Evolutionary conservation across 805 yeast genomes (phyloP).

Genomic region (Priceomyces haplophilus): DNA sequence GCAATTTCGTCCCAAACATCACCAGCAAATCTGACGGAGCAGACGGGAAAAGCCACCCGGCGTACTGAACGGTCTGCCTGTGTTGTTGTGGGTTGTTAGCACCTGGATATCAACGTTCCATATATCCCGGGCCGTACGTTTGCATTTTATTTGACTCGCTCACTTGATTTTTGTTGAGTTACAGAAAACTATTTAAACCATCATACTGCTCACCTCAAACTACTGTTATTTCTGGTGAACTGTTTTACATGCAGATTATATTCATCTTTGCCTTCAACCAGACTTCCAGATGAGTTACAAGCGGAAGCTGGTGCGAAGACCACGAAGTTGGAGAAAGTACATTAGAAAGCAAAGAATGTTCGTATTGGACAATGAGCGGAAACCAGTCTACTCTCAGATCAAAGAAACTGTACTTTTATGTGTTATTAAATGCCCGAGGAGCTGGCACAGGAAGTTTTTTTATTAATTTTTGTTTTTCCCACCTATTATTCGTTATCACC

Average conservation of each 20-base stretch:
- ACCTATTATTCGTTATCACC: no score
- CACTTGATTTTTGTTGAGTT: no score
- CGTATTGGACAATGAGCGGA: neutral
- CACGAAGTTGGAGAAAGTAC: neutral
- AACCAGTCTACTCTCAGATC: neutral
- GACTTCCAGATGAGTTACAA: neutral
- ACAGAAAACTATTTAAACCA: no score
- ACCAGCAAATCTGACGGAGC: neutral
- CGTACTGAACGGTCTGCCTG: no score
- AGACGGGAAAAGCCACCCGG: no score
- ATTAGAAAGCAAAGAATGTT: neutral
- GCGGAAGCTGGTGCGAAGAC: no score
- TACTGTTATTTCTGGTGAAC: no score
- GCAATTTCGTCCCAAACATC: neutral
- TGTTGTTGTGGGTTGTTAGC: neutral
- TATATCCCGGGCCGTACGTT: no score
- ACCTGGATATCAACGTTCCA: no score
- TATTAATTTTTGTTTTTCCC: no score
- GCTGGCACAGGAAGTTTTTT: neutral
- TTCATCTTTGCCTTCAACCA: neutral
- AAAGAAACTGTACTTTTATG: constrained; percentile 1
- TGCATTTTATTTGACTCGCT: neutral
- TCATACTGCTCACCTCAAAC: no score
- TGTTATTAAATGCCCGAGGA: constrained; percentile 1
- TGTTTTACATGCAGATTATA: no score